phyloP scores from a whole-genome alignment of 768 basidiomycete species.

The Hygrocybe coccinea region DNA sequence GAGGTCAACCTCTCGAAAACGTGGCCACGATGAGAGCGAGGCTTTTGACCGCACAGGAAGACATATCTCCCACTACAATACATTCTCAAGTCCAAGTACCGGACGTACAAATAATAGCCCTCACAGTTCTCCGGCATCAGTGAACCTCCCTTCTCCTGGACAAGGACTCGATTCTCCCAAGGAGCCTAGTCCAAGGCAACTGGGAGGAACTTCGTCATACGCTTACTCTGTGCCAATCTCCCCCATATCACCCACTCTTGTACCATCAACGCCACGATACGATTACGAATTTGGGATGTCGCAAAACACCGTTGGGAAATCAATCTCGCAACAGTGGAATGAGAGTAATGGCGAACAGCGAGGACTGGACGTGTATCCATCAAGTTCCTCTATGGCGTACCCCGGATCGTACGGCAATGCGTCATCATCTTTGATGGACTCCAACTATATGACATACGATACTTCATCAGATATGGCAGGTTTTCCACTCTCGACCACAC shows the following conservation, averaged over 20 bases:
- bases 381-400: slow-evolving; percentile 37
- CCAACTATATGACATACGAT: slow-evolving; percentile 37
- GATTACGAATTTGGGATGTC: slow-evolving; percentile 52
- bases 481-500: slow-evolving; percentile 48
- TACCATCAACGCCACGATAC: slow-evolving; percentile 50
- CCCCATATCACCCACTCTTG: slow-evolving; percentile 50
- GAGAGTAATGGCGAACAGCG: slow-evolving; percentile 33
- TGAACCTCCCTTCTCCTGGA: slow-evolving; percentile 66
- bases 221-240: slow-evolving; percentile 29
- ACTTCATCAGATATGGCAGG: slow-evolving; percentile 35
- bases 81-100: slow-evolving; percentile 51
- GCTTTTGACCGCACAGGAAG: slow-evolving; percentile 38
- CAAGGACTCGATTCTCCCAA: slow-evolving; percentile 44
- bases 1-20: slow-evolving; percentile 69
- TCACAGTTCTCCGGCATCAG: slow-evolving; percentile 73
- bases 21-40: slow-evolving; percentile 64
- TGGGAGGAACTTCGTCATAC: slow-evolving; percentile 41
- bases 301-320: slow-evolving; percentile 34
- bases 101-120: slow-evolving; percentile 45
- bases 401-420: slow-evolving; percentile 38
- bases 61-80: slow-evolving; percentile 42
- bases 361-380: slow-evolving; percentile 42
- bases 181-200: slow-evolving; percentile 54
- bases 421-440: slow-evolving; percentile 39
- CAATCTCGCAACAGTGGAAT: slow-evolving; percentile 44